phyloP scores from a whole-genome alignment of 2,329 filamentous ascomycete species.

The Aspergillus tamarii region DNA sequence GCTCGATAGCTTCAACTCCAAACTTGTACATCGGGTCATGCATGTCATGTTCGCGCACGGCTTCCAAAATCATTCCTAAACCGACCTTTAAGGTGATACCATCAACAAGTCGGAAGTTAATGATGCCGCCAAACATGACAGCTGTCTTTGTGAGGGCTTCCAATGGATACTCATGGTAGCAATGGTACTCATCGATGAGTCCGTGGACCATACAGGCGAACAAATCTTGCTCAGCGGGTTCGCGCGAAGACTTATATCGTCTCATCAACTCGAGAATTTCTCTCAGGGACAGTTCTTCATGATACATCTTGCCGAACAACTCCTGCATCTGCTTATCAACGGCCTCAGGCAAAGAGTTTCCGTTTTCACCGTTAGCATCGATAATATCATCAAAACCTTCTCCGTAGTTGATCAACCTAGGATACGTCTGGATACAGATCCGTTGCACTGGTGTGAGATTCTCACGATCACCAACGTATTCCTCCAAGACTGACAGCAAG shows the following conservation, averaged over 20 bases:
- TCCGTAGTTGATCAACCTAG: constrained; percentile 92
- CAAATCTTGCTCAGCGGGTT: constrained; percentile 84
- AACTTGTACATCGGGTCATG: constrained; percentile 98
- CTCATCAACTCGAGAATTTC: constrained; percentile 83
- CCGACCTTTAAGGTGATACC: constrained; percentile 89
- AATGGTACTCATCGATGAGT: constrained; percentile 93
- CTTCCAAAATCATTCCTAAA: constrained; percentile 97
- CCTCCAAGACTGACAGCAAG: constrained; percentile 77
- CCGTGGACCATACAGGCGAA: constrained; percentile 99
- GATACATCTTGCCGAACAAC: constrained; percentile 97
- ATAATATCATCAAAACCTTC: constrained; percentile 92
- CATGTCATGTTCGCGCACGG: constrained; percentile 79
- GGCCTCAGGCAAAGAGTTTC: constrained; percentile 77
- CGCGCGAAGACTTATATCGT: constrained; percentile 83
- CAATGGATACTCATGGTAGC: constrained; percentile 94
- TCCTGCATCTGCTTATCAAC: constrained; percentile 95
- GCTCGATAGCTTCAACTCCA: constrained; percentile 89
- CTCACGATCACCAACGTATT: constrained; percentile 61
- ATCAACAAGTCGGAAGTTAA: constrained; percentile 88
- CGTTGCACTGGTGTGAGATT: constrained; percentile 82
- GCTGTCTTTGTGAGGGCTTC: constrained; percentile 94
- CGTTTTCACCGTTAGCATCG: constrained; percentile 76
- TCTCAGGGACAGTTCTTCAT: constrained; percentile 82
- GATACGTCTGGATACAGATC: constrained; percentile 88
- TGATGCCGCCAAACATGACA: constrained; percentile 94